phyloP scores from a whole-genome alignment of 208 protist species.

The Acanthamoeba royreba region DNA sequence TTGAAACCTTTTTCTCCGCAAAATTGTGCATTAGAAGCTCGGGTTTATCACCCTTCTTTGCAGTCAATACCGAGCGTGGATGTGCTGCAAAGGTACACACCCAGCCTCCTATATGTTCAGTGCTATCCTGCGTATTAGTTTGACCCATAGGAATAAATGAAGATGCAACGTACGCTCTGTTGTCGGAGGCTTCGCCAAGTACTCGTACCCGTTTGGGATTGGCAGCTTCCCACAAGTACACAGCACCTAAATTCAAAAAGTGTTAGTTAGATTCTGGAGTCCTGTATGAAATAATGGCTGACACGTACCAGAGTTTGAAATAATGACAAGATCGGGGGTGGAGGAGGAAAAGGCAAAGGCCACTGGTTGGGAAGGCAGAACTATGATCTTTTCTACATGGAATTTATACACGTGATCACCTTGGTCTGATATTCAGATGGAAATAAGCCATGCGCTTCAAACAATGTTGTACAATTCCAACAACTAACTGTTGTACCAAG shows the following conservation, averaged over 20 bases:
- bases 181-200: neutral
- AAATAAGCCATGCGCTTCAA: neutral
- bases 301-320: neutral
- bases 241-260: neutral
- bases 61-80: neutral
- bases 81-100: neutral
- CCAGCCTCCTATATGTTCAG: neutral
- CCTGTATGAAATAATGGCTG: neutral
- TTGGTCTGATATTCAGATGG: neutral
- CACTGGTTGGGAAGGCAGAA: neutral
- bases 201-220: neutral
- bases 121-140: neutral
- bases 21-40: neutral
- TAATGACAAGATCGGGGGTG: neutral
- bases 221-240: neutral
- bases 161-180: neutral
- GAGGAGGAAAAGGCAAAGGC: neutral
- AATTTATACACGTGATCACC: neutral
- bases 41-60: neutral
- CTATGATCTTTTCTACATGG: neutral
- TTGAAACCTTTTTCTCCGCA: neutral
- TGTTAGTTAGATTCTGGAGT: no score
- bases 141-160: neutral
- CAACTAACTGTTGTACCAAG: no score
- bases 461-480: no score